Evolutionary conservation across 2,329 filamentous ascomycete species (phyloP), one percentile per base, ranked within the genome.

Genomic region (Fusarium sp.): DNA sequence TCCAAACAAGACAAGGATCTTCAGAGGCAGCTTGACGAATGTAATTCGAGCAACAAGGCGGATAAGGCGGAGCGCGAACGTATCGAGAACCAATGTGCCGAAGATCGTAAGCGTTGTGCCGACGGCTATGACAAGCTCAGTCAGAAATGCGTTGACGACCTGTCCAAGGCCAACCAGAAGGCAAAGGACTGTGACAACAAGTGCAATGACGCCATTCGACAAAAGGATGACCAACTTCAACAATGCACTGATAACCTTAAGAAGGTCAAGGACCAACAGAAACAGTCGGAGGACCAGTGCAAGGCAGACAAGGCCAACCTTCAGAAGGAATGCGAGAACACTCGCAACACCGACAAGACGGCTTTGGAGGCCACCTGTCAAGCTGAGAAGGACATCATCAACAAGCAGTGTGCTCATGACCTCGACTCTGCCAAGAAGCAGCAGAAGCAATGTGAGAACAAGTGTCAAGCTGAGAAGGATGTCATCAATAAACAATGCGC

Each of bases 31-130:
- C 18, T 42, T 18, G 50, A 54, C 28, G 25, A 42, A 42, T 53
- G 34, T 14, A n/a, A 27, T n/a, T n/a, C 14, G 1, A 53, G 10
- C 4, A 4, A 3, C 4, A 53, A 42, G 2, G 14, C 25, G 2
- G 49, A 42, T 2, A 28, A 53, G 49, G 34, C 6, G 18, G 49
- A 53, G 34, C 34, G 49, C 4, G 49, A 53, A 11, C 34, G 21
- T 28, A 53, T 53, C n/a, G 49, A 53, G 34, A 42, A 25, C 34
- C 49, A 53, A 23, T 54, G 50, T 42, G n/a, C 50, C 13, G 34
- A 53, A 6, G 23, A 53, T 30, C n/a, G n/a, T 3, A 53, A 42
- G 4, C 37, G 37, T 4, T 30, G n/a, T 30, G n/a, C 37, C n/a
- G 50, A 54, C n/a, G 25, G 10, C n/a, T 9, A 30, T 23, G 20